A percentile compares a stretch with the other conserved stretches of the same genome.
Conservation (phyloP, 1,284 basidiomycete species). For the Naganishia sp. region DNA sequence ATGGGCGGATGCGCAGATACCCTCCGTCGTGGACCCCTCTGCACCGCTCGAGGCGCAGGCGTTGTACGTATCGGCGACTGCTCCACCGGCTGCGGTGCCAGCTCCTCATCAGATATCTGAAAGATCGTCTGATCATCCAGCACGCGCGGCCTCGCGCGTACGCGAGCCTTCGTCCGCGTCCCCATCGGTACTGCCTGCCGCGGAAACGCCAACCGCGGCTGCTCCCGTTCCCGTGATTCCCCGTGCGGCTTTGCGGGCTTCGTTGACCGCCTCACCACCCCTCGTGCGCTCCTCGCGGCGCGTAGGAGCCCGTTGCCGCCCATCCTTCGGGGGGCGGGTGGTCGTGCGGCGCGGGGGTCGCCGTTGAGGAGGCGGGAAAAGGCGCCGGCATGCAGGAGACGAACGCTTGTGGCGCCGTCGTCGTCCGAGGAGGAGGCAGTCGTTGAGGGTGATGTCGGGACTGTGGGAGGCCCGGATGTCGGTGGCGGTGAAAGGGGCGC, state of each 20-base stretch:
- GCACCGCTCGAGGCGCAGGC: constrained; percentile 4
- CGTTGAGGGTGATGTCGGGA: background rate
- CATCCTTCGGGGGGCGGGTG: background rate
- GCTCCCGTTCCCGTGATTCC: background rate
- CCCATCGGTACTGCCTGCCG: background rate
- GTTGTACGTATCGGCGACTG: background rate
- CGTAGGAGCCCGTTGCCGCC: background rate
- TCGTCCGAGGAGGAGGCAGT: background rate
- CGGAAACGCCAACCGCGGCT: constrained; percentile 11
- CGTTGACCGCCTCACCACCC: background rate
- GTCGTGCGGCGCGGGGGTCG: background rate
- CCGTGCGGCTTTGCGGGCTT: background rate
- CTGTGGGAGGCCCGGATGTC: background rate
- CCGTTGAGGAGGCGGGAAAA: constrained; percentile 15
- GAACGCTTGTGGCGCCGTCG: constrained; percentile 18
- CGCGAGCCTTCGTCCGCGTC: background rate
- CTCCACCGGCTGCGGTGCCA: background rate
- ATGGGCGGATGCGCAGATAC: constrained; percentile 1
- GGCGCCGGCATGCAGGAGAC: constrained; percentile 5
- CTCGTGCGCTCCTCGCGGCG: constrained; percentile 13
- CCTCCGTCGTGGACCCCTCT: constrained; percentile 1
- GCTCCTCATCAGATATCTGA: constrained; percentile 5
- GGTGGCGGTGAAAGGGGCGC: background rate
- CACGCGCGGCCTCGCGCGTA: constrained; percentile 5
- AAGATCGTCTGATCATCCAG: constrained; percentile 33